Evolutionary conservation across 2,329 filamentous ascomycete species (phyloP).

Genomic region (Pseudogymnoascus pannorum): DNA sequence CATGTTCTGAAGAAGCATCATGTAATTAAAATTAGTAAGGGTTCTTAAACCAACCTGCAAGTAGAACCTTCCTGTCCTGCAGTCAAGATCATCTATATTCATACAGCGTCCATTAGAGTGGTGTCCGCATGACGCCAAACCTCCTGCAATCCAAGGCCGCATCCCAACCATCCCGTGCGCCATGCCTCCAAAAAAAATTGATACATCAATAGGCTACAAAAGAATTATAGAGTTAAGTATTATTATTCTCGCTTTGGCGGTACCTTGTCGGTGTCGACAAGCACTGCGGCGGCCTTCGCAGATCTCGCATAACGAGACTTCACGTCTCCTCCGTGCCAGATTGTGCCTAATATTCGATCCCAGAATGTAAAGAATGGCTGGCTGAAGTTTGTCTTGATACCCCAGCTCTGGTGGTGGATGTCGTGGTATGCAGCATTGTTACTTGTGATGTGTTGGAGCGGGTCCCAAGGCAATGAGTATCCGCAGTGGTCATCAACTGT

Average conservation of each 20-base stretch:
- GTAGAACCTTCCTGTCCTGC: slow-evolving; percentile 8
- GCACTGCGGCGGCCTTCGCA: slow-evolving; percentile 25
- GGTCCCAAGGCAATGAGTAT: slow-evolving; percentile 92
- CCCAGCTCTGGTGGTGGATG: slow-evolving; percentile 98
- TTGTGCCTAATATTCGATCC: slow-evolving; percentile 73
- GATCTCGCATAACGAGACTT: slow-evolving; percentile 22
- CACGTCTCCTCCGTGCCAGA: slow-evolving; percentile 26
- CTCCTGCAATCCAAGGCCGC: slow-evolving; percentile 6
- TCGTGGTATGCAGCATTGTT: slow-evolving; percentile 98
- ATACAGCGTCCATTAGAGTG: slow-evolving; percentile 7
- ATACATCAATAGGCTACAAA: slow-evolving; percentile 7
- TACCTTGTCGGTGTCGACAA: slow-evolving; percentile 16
- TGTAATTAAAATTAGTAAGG: slow-evolving; percentile 7
- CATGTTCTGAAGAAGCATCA: slow-evolving; percentile 6
- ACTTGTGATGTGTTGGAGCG: slow-evolving; percentile 80
- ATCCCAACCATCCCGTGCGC: slow-evolving; percentile 7
- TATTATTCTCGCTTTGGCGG: slow-evolving; percentile 9
- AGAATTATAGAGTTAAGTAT: slow-evolving; percentile 8
- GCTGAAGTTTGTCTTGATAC: slow-evolving; percentile 91
- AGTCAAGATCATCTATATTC: slow-evolving; percentile 8
- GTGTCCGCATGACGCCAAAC: slow-evolving; percentile 2
- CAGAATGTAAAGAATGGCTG: slow-evolving; percentile 95
- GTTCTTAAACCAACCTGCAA: slow-evolving; percentile 8
- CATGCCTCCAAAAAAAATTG: neutral
- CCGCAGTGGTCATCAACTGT: slow-evolving; percentile 97